Base-by-base conservation (phyloP, 2,329 filamentous ascomycete species). In the Penicillium sp. region DNA sequence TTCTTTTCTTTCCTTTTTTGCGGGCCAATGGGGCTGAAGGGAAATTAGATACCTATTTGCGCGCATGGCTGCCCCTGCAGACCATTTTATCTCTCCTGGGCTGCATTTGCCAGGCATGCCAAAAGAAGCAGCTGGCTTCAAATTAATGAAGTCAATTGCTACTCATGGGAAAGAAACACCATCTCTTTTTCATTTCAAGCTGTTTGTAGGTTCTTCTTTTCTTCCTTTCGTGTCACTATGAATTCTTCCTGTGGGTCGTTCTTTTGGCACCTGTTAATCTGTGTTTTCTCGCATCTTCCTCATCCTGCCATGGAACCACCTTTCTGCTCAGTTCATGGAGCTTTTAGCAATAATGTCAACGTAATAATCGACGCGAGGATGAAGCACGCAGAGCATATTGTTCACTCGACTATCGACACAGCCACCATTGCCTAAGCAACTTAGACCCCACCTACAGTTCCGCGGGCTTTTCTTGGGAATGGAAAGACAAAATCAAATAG, bases 1-100 rank as follows among this genome's bases (percentile, higher is more conserved):
- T 62, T 60, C 59, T 60, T 64, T 62, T 54, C 56, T 35, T 64
- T 62, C 54, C 56, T 7, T 56, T 64, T 47, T 60, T 55, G 58
- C 35, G 40, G 42, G 29, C 38, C 31, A 37, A 38, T 12, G 27
- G 42, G 42, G 21, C 5, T 48, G 59, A 64, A 60, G 53, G 56
- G 62, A 64, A 64, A 68, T 65, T 70, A 72, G 70, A 73, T 73
- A 73, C 71, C 71, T 72, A 59, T 61, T 65, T 45, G 58, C 57
- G 56, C 60, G 50, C 55, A 57, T 48, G 41, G 50, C 49, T 56
- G 53, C 47, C 12, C 25, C 40, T 25, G 25, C 54, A 40, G 23
- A 41, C 38, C 33, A 27, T 56, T 54, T 45, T 42, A 48, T 15
- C 37, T 55, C 23, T 56, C 40, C 31, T 40, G 21, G 48, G 6